A percentile compares a stretch with the other conserved stretches of the same genome.
These are phyloP conservation scores for Trifolium subterraneum DNA, from an alignment of 306 rosid genomes.

Conservation along the genomic window DNA sequence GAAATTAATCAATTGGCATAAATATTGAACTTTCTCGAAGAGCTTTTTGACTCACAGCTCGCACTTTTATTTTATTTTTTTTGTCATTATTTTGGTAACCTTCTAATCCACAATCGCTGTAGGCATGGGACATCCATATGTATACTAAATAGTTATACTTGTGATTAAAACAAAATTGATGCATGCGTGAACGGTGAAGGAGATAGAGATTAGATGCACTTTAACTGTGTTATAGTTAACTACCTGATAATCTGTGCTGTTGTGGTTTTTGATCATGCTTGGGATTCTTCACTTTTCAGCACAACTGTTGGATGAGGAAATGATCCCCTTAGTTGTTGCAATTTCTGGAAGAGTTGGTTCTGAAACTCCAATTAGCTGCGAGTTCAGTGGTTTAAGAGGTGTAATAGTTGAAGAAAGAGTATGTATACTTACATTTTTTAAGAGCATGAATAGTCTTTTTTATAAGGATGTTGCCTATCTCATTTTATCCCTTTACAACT, in stretches of 20 bases:
- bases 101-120: no score
- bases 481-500: conserved; percentile 13
- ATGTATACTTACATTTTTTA: conserved; percentile 30
- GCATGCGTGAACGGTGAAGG: conserved; percentile 28
- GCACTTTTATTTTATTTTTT: no score
- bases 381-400: conserved; percentile 89
- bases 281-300: conserved; percentile 62
- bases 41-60: no score
- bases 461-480: not conserved
- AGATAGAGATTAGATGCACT: conserved; percentile 27
- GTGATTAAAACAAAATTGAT: not conserved
- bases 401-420: conserved; percentile 97
- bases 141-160: conserved; percentile 7
- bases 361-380: conserved; percentile 81
- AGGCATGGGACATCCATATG: not conserved
- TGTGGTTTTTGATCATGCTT: conserved; percentile 34
- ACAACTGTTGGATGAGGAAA: conserved; percentile 77
- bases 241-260: conserved; percentile 11
- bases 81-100: no score
- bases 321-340: conserved; percentile 79
- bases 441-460: conserved; percentile 9
- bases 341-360: conserved; percentile 92
- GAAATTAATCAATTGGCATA: not conserved
- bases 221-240: conserved; percentile 26
- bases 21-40: no score